Conservation (phyloP, 495 filamentous ascomycete genomes). For the Lasiosphaeria miniovina region DNA sequence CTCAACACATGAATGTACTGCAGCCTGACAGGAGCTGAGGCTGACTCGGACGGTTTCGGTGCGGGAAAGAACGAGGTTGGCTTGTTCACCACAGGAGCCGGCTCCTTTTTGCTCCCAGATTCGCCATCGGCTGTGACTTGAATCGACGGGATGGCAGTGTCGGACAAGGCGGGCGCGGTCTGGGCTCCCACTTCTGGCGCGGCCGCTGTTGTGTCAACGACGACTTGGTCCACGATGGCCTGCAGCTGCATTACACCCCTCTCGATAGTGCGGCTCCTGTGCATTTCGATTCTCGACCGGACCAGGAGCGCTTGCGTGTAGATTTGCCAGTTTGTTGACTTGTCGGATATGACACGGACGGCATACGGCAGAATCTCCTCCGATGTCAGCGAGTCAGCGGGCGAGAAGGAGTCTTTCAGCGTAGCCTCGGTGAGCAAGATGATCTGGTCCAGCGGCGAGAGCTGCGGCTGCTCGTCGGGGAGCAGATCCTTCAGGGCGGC, state of each 20-base stretch:
- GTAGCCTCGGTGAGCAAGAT: constrained; percentile 83
- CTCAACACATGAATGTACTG: constrained; percentile 77
- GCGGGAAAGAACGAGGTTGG: constrained; percentile 79
- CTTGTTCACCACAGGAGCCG: constrained; percentile 21
- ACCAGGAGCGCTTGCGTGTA: constrained; percentile 91
- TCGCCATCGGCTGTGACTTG: constrained; percentile 30
- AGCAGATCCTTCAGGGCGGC: constrained; percentile 57
- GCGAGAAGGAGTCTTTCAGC: constrained; percentile 79
- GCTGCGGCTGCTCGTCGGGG: constrained; percentile 75
- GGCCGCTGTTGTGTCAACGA: constrained; percentile 71
- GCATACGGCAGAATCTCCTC: constrained; percentile 94
- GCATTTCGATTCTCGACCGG: constrained; percentile 83
- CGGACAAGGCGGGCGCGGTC: constrained; percentile 17
- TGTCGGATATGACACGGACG: constrained; percentile 79
- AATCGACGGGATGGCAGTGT: constrained; percentile 37
- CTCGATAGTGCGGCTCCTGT: constrained; percentile 80
- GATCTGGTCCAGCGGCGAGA: constrained; percentile 77
- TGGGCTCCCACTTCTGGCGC: constrained; percentile 13
- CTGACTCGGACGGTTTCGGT: constrained; percentile 71
- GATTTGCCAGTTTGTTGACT: constrained; percentile 94
- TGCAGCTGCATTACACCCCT: constrained; percentile 90
- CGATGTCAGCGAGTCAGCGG: constrained; percentile 77
- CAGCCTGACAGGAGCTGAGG: constrained; percentile 70
- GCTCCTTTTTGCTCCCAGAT: constrained; percentile 7
- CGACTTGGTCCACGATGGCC: constrained; percentile 91